These are phyloP conservation scores for Chlamydomonas sp. DNA, from an alignment of 139 green algal species.

Conservation along the genomic window DNA sequence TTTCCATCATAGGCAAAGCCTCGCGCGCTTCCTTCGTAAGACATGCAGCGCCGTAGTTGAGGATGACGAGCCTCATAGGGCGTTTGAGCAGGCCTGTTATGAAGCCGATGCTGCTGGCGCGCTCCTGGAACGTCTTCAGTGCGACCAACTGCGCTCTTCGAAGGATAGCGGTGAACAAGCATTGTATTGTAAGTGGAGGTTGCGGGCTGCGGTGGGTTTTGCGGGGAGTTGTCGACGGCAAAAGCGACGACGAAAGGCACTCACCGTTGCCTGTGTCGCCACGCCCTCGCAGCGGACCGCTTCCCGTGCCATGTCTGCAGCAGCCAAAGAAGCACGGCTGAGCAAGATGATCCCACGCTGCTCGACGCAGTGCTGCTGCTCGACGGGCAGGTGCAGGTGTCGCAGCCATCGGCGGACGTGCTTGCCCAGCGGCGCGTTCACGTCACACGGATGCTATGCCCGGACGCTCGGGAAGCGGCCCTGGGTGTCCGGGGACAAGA, in stretches of 20 bases:
- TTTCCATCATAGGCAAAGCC: too few relatives aligned
- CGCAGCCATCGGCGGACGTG: neutral
- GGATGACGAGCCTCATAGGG: too few relatives aligned
- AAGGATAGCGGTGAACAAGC: neutral
- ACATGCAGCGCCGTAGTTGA: too few relatives aligned
- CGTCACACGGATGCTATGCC: slow-evolving; percentile 8
- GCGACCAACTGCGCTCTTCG: neutral
- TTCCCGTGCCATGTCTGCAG: slow-evolving; percentile 1
- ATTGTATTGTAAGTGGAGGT: neutral
- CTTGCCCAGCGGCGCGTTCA: neutral
- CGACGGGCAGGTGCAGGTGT: neutral
- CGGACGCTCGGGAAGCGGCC: neutral
- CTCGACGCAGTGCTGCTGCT: neutral
- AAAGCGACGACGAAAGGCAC: neutral
- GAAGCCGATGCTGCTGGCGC: neutral
- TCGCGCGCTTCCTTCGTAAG: too few relatives aligned
- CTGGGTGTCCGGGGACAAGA: neutral
- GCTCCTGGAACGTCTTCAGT: neutral
- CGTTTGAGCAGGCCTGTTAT: too few relatives aligned
- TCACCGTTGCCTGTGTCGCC: neutral
- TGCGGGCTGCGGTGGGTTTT: neutral
- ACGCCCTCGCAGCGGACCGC: neutral
- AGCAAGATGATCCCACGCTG: neutral
- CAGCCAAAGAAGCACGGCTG: neutral
- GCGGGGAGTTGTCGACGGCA: neutral